Conservation (phyloP, 371 early-diverging fungal species). For the Mortierella sp. region DNA sequence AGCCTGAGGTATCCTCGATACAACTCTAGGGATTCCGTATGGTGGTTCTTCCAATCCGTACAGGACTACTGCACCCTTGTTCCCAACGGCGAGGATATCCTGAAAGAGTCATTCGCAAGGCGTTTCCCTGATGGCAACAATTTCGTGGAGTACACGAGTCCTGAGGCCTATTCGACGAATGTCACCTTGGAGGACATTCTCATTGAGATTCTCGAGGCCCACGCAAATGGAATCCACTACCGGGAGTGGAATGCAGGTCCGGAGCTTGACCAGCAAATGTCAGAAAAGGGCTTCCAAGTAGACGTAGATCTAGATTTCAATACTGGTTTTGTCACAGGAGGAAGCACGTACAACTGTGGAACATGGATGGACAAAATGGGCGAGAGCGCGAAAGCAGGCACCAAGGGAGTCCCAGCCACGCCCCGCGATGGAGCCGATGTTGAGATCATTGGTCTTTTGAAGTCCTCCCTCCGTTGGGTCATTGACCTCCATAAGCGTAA, state of each 20-base stretch:
- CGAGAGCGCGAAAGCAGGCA: slow-evolving; percentile 91
- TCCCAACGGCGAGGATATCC: slow-evolving; percentile 82
- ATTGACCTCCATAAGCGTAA: slow-evolving; percentile 59
- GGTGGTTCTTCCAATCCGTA: slow-evolving; percentile 94
- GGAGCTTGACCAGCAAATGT: slow-evolving; percentile 91
- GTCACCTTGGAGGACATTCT: slow-evolving; percentile 85
- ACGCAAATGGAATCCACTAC: slow-evolving; percentile 93
- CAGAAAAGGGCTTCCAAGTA: slow-evolving; percentile 88
- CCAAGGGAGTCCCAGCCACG: slow-evolving; percentile 90
- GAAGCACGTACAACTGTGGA: slow-evolving; percentile 94
- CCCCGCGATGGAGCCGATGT: slow-evolving; percentile 94
- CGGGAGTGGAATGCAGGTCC: slow-evolving; percentile 96
- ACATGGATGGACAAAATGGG: slow-evolving; percentile 99
- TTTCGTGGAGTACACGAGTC: slow-evolving; percentile 74
- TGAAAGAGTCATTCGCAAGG: slow-evolving; percentile 76
- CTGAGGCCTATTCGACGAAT: slow-evolving; percentile 65
- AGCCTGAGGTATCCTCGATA: slow-evolving; percentile 87
- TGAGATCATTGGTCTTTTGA: slow-evolving; percentile 91
- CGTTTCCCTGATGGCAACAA: slow-evolving; percentile 85
- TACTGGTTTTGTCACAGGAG: slow-evolving; percentile 89
- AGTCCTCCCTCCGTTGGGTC: slow-evolving; percentile 88
- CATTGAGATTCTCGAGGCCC: slow-evolving; percentile 92
- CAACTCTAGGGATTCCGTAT: slow-evolving; percentile 96
- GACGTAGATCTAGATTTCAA: slow-evolving; percentile 73
- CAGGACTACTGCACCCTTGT: slow-evolving; percentile 83